phyloP scores from a whole-genome alignment of 352 stramenopile genomes.

The Phytophthora tentaculata region DNA sequence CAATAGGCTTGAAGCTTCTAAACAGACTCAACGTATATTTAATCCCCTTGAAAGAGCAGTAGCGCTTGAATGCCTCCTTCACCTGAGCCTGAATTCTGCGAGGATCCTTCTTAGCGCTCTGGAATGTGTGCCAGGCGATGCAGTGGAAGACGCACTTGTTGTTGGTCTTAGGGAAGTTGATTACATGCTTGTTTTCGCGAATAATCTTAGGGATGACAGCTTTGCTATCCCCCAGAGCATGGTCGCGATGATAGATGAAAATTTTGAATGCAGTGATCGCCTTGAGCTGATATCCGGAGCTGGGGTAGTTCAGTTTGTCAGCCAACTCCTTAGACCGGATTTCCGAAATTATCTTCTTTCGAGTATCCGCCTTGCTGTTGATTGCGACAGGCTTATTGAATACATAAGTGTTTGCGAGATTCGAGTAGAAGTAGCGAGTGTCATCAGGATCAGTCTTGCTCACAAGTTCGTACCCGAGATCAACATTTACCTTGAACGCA shows the following conservation, averaged over 20 bases:
- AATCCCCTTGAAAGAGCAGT: background rate
- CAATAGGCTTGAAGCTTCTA: conserved; percentile 2
- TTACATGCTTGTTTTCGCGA: conserved; percentile 1
- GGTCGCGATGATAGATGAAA: background rate
- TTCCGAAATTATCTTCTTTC: background rate
- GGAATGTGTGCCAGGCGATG: background rate
- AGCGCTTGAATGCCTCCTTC: conserved; percentile 1
- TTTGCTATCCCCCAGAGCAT: background rate
- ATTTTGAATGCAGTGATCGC: conserved; percentile 1
- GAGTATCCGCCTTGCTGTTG: background rate
- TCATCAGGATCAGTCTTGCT: background rate
- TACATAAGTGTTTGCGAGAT: background rate
- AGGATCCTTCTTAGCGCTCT: background rate
- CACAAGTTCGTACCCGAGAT: background rate
- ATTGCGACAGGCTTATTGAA: background rate
- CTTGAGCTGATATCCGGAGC: conserved; percentile 1
- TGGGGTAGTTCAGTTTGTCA: conserved; percentile 1
- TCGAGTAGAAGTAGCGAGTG: background rate
- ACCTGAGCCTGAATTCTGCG: background rate
- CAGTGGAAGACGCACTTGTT: conserved; percentile 1
- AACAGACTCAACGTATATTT: background rate
- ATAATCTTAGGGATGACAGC: background rate
- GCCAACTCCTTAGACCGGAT: background rate
- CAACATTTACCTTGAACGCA: background rate
- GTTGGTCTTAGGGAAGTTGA: background rate